phyloP scores from a whole-genome alignment of 805 yeast genomes.

The Sugiyamaella chiloensis region DNA sequence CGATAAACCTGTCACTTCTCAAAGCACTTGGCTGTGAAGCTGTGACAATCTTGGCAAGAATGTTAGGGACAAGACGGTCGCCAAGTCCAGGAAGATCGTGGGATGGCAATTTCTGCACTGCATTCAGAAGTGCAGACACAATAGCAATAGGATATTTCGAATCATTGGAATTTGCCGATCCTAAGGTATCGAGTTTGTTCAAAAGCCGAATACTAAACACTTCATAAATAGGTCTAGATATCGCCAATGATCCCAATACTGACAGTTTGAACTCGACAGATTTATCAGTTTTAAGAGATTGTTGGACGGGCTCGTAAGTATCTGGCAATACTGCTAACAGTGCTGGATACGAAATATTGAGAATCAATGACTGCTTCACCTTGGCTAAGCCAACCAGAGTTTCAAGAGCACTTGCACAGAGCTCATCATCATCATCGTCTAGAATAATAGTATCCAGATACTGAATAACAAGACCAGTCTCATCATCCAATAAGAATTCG shows the following conservation, averaged over 20 bases:
- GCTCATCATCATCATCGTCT: slow-evolving; percentile 48
- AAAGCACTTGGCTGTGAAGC: slow-evolving; percentile 8
- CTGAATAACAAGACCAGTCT: slow-evolving; percentile 59
- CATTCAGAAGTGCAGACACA: slow-evolving; percentile 29
- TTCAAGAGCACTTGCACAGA: slow-evolving; percentile 51
- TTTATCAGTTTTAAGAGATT: slow-evolving; percentile 9
- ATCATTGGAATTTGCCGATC: slow-evolving; percentile 10
- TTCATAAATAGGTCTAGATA: slow-evolving; percentile 37
- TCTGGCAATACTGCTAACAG: slow-evolving; percentile 51
- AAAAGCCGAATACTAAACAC: slow-evolving; percentile 39
- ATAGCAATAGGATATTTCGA: slow-evolving; percentile 25
- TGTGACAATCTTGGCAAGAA: slow-evolving; percentile 18
- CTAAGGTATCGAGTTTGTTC: slow-evolving; percentile 30
- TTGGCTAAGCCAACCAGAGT: slow-evolving; percentile 52
- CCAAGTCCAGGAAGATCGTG: slow-evolving; percentile 24
- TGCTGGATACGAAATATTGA: slow-evolving; percentile 51
- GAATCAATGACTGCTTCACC: slow-evolving; percentile 37
- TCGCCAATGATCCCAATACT: slow-evolving; percentile 34
- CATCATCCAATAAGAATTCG: slow-evolving; percentile 50
- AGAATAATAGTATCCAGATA: slow-evolving; percentile 60
- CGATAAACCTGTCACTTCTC: slow-evolving; percentile 8
- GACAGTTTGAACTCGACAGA: slow-evolving; percentile 29
- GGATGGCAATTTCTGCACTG: slow-evolving; percentile 23
- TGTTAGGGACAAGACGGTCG: slow-evolving; percentile 21
- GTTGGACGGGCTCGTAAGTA: slow-evolving; percentile 25